Evolutionary conservation across 192 early-diverging fungal species (phyloP).

Genomic region (Oehlia diaphana): DNA sequence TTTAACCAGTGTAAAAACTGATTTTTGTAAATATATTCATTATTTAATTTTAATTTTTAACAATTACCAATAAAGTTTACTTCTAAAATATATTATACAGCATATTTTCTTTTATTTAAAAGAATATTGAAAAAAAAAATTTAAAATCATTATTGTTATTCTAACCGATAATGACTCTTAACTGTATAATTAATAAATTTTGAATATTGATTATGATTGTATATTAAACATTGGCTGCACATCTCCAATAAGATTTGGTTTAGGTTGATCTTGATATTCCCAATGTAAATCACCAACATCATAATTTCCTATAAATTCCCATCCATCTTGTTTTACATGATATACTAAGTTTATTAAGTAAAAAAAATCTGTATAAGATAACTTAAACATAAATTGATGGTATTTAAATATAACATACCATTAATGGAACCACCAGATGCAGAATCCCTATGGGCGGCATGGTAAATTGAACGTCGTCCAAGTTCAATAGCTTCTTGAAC

Average conservation of each 20-base stretch:
- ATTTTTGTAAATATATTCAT: too few relatives aligned
- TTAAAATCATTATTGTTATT: too few relatives aligned
- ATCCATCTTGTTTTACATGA: slow-evolving; percentile 89
- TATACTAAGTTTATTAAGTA: slow-evolving; percentile 63
- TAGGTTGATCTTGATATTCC: slow-evolving; percentile 51
- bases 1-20: too few relatives aligned
- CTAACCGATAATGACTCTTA: too few relatives aligned
- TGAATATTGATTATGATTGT: too few relatives aligned
- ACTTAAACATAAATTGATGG: not conserved
- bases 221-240: not conserved
- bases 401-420: slow-evolving; percentile 38
- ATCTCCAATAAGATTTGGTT: slow-evolving; percentile 9
- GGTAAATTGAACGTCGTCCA: slow-evolving; percentile 89
- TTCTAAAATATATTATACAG: too few relatives aligned
- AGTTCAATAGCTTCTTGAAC: slow-evolving; percentile 88
- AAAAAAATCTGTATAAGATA: slow-evolving; percentile 4
- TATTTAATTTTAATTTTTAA: too few relatives aligned
- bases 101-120: too few relatives aligned
- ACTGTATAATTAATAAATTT: too few relatives aligned
- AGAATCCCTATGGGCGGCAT: slow-evolving; percentile 94
- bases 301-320: slow-evolving; percentile 79
- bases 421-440: slow-evolving; percentile 87
- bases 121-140: too few relatives aligned
- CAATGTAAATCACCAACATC: slow-evolving; percentile 88
- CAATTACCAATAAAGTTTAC: too few relatives aligned